A percentile compares a stretch with the other conserved stretches of the same genome.
These are phyloP conservation scores for Pythium volutum DNA, from an alignment of 352 stramenopile species.

Conservation along the genomic window DNA sequence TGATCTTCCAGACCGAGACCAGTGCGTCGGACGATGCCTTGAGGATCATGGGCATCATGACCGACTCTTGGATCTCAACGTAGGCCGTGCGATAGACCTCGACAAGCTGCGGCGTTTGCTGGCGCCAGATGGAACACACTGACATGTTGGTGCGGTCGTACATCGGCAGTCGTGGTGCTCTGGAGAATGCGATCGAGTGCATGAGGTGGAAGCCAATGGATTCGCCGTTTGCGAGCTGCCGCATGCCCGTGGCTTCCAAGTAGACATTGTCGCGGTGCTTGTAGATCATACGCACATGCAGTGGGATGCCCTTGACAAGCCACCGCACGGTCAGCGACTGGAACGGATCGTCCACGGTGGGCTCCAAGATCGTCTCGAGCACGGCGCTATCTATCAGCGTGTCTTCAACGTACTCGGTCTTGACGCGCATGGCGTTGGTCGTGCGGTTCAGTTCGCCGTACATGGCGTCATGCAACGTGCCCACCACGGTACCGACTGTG, in stretches of 20 bases:
- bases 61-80: constrained; percentile 9
- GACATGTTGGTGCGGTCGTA: constrained; percentile 52
- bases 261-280: constrained; percentile 57
- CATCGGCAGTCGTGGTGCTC: constrained; percentile 33
- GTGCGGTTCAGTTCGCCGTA: constrained; percentile 41
- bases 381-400: constrained; percentile 42
- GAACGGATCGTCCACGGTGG: constrained; percentile 43
- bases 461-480: constrained; percentile 53
- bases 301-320: constrained; percentile 43
- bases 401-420: constrained; percentile 43
- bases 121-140: constrained; percentile 44
- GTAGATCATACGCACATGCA: constrained; percentile 36
- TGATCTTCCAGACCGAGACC: constrained; percentile 27
- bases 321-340: constrained; percentile 61
- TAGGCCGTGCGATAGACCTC: neutral
- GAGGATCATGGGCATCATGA: constrained; percentile 34
- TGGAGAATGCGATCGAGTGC: constrained; percentile 55
- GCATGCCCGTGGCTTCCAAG: constrained; percentile 51
- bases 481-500: constrained; percentile 34
- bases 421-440: constrained; percentile 43
- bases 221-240: constrained; percentile 36
- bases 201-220: constrained; percentile 51
- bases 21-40: constrained; percentile 37
- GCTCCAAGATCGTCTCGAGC: constrained; percentile 37
- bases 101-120: constrained; percentile 14